phyloP scores from a whole-genome alignment of 192 early-diverging fungal species.

The Mortierella hygrophila region DNA sequence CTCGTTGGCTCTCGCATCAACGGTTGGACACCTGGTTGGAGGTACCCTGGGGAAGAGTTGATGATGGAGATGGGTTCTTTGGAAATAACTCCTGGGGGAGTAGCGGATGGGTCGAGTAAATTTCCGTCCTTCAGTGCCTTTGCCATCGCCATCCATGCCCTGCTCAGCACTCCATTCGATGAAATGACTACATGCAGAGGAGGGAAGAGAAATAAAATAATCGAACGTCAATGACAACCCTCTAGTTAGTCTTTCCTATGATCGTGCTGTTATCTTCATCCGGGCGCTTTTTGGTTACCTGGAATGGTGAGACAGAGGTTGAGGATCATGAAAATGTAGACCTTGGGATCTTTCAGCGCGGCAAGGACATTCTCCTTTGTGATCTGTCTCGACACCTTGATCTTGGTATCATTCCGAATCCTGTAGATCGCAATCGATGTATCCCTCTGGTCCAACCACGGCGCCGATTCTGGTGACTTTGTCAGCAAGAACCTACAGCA shows the following conservation, averaged over 20 bases:
- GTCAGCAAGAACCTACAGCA: slow-evolving; percentile 25
- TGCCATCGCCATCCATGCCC: slow-evolving; percentile 42
- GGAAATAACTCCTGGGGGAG: no score
- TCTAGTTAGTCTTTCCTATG: no score
- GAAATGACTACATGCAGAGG: slow-evolving; percentile 22
- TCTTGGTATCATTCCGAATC: slow-evolving; percentile 48
- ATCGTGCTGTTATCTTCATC: no score
- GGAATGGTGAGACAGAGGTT: slow-evolving; percentile 20
- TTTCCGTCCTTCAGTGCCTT: slow-evolving; percentile 15
- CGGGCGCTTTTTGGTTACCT: background rate
- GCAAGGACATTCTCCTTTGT: slow-evolving; percentile 24
- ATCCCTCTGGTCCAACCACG: slow-evolving; percentile 38
- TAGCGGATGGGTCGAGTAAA: background rate
- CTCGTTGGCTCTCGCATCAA: slow-evolving; percentile 20
- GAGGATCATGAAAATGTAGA: slow-evolving; percentile 46
- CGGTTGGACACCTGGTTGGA: slow-evolving; percentile 5
- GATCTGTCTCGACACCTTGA: slow-evolving; percentile 36
- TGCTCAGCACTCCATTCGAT: slow-evolving; percentile 7
- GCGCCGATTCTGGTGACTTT: slow-evolving; percentile 37
- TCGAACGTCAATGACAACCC: background rate
- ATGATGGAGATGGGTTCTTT: slow-evolving; percentile 15
- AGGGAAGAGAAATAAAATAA: background rate
- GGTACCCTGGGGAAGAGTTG: background rate
- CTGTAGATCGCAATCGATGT: slow-evolving; percentile 44
- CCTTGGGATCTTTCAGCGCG: slow-evolving; percentile 35